A percentile compares a stretch with the other conserved stretches of the same genome.
Conservation (phyloP, 75 land plant genomes). For the Pseudotsuga menziesii region DNA sequence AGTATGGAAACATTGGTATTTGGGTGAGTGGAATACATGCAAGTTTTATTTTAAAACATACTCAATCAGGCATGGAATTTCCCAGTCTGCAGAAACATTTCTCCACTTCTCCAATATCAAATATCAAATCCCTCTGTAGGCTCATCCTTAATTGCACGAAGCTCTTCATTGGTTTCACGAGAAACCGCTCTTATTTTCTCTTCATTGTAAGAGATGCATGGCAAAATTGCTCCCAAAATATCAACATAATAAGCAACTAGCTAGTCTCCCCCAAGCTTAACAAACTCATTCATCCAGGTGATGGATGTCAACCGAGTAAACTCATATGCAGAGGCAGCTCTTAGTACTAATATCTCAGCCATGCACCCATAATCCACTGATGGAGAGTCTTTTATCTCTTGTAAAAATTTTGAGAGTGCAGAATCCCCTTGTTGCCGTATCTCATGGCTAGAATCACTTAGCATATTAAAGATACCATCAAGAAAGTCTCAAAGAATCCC, state of each 20-base stretch:
- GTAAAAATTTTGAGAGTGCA: constrained; percentile 95
- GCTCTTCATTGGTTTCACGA: constrained; percentile 96
- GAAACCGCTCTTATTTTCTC: constrained; percentile 98
- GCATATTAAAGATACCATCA: constrained; percentile 99
- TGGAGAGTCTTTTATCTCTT: constrained; percentile 99
- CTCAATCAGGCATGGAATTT: no score
- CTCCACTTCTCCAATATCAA: constrained; percentile 81
- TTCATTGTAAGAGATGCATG: constrained; percentile 96
- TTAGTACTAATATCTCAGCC: constrained; percentile 96
- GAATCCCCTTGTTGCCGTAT: constrained; percentile 99
- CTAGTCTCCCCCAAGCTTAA: constrained; percentile 96
- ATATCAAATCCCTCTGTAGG: constrained; percentile 85
- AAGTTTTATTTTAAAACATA: no score
- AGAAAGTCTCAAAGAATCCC: constrained; percentile 98
- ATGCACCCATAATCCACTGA: constrained; percentile 99
- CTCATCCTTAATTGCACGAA: constrained; percentile 60
- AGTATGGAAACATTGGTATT: no score
- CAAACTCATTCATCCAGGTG: constrained; percentile 98
- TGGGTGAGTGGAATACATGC: no score
- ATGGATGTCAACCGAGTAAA: constrained; percentile 95
- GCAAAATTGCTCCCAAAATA: constrained; percentile 90
- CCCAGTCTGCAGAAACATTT: no score
- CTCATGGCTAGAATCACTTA: constrained; percentile 97
- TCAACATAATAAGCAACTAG: constrained; percentile 94
- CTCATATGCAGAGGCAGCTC: constrained; percentile 90